Evolutionary conservation across 2,329 filamentous ascomycete genomes (phyloP).

Genomic region (Aspergillus aculeatus): DNA sequence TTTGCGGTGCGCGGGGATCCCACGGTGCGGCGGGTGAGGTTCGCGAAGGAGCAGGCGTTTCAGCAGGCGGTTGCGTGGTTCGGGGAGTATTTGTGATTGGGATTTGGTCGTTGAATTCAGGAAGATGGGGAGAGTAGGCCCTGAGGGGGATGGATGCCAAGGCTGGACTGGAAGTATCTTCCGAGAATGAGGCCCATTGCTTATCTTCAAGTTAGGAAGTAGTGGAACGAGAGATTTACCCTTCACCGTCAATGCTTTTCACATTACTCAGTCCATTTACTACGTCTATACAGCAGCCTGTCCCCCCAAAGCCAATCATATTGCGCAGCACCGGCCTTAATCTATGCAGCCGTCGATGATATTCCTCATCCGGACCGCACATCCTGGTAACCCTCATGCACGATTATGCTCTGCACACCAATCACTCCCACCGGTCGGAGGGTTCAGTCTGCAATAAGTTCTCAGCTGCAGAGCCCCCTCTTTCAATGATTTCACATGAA

Average conservation of each 20-base stretch:
- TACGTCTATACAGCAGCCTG: too few relatives aligned
- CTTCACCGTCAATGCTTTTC: too few relatives aligned
- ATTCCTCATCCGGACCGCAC: not conserved
- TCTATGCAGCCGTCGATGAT: not conserved
- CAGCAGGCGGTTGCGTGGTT: conserved; percentile 71
- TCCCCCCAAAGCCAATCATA: not conserved
- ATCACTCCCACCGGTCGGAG: not conserved
- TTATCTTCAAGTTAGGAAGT: too few relatives aligned
- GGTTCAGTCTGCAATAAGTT: not conserved
- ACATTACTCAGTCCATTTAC: too few relatives aligned
- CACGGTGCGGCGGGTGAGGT: conserved; percentile 56
- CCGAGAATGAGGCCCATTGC: not conserved
- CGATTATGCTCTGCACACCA: not conserved
- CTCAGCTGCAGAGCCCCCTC: not conserved
- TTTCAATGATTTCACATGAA: not conserved
- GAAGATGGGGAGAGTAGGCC: too few relatives aligned
- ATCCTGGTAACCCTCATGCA: not conserved
- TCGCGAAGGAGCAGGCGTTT: conserved; percentile 75
- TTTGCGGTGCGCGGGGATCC: conserved; percentile 68
- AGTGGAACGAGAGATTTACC: too few relatives aligned
- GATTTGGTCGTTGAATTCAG: not conserved
- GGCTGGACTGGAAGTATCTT: not conserved
- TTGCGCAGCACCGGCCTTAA: not conserved
- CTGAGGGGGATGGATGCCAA: not conserved
- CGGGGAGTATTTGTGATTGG: conserved; percentile 9